Evolutionary conservation across 2,329 filamentous ascomycete genomes (phyloP).

Genomic region (Penicillium sp.): DNA sequence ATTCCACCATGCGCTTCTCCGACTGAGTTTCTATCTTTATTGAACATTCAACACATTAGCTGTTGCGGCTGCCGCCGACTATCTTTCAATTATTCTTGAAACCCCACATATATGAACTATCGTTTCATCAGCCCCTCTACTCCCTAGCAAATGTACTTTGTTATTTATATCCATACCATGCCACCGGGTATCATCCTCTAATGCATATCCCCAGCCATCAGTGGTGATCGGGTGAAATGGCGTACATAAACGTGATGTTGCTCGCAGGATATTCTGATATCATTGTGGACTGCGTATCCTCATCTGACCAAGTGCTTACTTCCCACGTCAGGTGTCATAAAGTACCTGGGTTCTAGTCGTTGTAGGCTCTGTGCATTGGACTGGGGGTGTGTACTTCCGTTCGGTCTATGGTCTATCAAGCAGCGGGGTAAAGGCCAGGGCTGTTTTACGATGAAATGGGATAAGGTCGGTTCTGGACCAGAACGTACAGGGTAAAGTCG

Average conservation of each 20-base stretch:
- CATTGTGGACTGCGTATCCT: not conserved
- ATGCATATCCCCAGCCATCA: not conserved
- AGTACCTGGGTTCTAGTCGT: not conserved
- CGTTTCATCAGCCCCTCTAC: too few relatives aligned
- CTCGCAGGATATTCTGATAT: slow-evolving; percentile 1
- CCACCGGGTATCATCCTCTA: not conserved
- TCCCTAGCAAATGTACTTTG: too few relatives aligned
- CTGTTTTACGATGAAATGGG: not conserved
- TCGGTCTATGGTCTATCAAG: too few relatives aligned
- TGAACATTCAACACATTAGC: too few relatives aligned
- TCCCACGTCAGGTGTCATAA: slow-evolving; percentile 7
- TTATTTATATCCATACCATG: too few relatives aligned
- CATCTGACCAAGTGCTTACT: slow-evolving; percentile 10
- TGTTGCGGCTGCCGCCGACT: too few relatives aligned
- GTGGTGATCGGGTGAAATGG: slow-evolving; percentile 2
- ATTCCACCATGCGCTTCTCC: slow-evolving; percentile 1
- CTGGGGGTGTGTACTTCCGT: not conserved
- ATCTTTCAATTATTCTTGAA: too few relatives aligned
- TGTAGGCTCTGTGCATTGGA: not conserved
- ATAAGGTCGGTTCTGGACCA: not conserved
- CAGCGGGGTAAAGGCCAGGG: not conserved
- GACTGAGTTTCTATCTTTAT: too few relatives aligned
- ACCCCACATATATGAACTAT: too few relatives aligned
- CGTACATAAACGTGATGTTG: slow-evolving; percentile 3
- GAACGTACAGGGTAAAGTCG: not conserved